phyloP scores from a whole-genome alignment of 2,329 filamentous ascomycete species.

The Incumbomyces lentus region DNA sequence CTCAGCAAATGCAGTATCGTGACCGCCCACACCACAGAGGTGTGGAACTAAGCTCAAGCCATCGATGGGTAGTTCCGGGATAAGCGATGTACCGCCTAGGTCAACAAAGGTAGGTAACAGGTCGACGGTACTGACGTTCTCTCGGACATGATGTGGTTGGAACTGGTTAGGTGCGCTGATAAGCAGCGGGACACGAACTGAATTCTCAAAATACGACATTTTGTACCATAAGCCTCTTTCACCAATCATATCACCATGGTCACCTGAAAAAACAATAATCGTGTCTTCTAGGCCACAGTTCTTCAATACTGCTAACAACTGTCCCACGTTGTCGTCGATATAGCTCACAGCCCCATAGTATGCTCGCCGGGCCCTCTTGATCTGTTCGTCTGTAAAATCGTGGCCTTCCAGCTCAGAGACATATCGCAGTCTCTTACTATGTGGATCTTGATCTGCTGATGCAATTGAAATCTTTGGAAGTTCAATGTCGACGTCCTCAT shows the following conservation, averaged over 20 bases:
- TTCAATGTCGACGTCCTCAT: constrained; percentile 78
- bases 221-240: constrained; percentile 91
- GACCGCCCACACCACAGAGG: constrained; percentile 49
- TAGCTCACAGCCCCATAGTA: constrained; percentile 93
- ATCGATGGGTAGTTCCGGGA: constrained; percentile 72
- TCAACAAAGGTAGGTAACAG: constrained; percentile 82
- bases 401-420: constrained; percentile 80
- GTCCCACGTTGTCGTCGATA: constrained; percentile 84
- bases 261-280: constrained; percentile 82
- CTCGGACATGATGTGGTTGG: constrained; percentile 60
- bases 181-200: constrained; percentile 77
- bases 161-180: constrained; percentile 71
- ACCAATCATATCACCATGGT: constrained; percentile 93
- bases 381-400: constrained; percentile 72
- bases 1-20: constrained; percentile 82
- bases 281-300: constrained; percentile 73
- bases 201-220: constrained; percentile 93
- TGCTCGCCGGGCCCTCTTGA: constrained; percentile 72
- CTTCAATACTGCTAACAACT: constrained; percentile 65
- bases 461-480: constrained; percentile 64
- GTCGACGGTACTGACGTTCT: constrained; percentile 86
- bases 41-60: constrained; percentile 74
- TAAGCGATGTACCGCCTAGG: constrained; percentile 61
- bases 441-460: constrained; percentile 69
- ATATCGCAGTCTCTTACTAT: constrained; percentile 76